These are phyloP conservation scores for Ganoderma sinense DNA, from an alignment of 1,284 basidiomycete genomes.

Conservation along the genomic window DNA sequence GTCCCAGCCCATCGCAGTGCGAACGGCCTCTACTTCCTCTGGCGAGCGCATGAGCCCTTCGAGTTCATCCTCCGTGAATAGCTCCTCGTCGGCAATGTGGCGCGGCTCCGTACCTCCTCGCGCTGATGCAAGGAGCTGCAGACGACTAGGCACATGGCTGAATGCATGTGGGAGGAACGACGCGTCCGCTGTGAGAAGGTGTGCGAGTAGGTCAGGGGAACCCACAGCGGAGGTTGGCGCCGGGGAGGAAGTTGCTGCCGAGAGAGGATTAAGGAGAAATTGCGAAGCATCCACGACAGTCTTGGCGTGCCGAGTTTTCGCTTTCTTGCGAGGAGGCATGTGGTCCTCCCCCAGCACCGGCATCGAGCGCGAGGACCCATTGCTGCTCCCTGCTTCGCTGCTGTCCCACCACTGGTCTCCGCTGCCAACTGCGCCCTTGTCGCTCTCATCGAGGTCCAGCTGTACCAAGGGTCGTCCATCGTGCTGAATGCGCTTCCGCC, in stretches of 20 bases:
- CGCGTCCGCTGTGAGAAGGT: constrained; percentile 60
- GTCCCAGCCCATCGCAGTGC: constrained; percentile 46
- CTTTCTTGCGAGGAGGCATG: constrained; percentile 37
- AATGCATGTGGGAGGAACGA: constrained; percentile 39
- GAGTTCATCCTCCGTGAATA: constrained; percentile 52
- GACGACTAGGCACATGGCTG: constrained; percentile 57
- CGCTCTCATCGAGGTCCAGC: constrained; percentile 46
- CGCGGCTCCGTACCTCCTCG: constrained; percentile 57
- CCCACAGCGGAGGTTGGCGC: constrained; percentile 9
- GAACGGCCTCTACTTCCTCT: constrained; percentile 44
- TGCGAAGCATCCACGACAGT: constrained; percentile 54
- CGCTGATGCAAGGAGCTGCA: constrained; percentile 61
- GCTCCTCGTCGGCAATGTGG: constrained; percentile 50
- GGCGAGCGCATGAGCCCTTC: constrained; percentile 47
- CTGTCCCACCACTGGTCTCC: constrained; percentile 29
- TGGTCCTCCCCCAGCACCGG: constrained; percentile 18
- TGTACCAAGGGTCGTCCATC: constrained; percentile 44
- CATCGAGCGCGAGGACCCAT: constrained; percentile 8
- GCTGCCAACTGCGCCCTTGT: constrained; percentile 32
- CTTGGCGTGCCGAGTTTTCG: constrained; percentile 47
- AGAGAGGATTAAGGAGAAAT: constrained; percentile 65
- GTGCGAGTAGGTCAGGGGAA: constrained; percentile 41
- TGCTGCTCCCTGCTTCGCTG: constrained; percentile 13
- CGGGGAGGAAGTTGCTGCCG: constrained; percentile 27
- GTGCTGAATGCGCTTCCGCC: constrained; percentile 49